A percentile compares a stretch with the other conserved stretches of the same genome.
These are phyloP conservation scores for Phytophthora macrochlamydospora DNA, from an alignment of 352 stramenopile species.

Conservation along the genomic window DNA sequence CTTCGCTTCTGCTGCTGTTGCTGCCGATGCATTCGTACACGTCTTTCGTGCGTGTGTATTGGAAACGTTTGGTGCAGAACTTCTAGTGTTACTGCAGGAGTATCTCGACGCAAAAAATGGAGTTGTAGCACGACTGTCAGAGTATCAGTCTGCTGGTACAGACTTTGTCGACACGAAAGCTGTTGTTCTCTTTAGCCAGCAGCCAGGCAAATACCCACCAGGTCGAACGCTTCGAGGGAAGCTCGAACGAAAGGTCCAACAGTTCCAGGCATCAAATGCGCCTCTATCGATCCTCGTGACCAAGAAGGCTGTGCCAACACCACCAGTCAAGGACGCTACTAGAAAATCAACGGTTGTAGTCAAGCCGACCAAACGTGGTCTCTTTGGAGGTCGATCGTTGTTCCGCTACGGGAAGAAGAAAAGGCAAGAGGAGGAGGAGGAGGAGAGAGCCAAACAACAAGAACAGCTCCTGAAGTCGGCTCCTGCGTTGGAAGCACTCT, in stretches of 20 bases:
- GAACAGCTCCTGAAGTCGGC: constrained; percentile 11
- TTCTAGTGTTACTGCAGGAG: constrained; percentile 54
- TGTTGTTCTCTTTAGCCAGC: constrained; percentile 34
- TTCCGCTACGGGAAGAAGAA: constrained; percentile 37
- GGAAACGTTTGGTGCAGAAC: constrained; percentile 49
- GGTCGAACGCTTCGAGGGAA: constrained; percentile 22
- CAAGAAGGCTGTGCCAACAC: constrained; percentile 15
- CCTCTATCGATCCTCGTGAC: constrained; percentile 38
- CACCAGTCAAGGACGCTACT: background rate
- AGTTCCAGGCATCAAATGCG: constrained; percentile 35
- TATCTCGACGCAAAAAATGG: constrained; percentile 49
- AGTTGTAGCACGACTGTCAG: constrained; percentile 36
- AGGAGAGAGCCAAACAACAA: constrained; percentile 11
- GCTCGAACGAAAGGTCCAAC: constrained; percentile 36
- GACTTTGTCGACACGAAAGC: too few relatives aligned
- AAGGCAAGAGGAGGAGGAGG: constrained; percentile 22
- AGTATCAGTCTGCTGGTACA: background rate
- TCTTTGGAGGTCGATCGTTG: constrained; percentile 28
- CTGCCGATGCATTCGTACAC: constrained; percentile 48
- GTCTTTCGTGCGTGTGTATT: constrained; percentile 65
- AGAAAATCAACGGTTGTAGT: background rate
- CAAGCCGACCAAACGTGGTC: constrained; percentile 15
- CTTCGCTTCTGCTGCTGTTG: constrained; percentile 54
- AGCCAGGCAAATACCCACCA: constrained; percentile 31
- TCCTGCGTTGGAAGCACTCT: constrained; percentile 16